Percentiles rank a stretch among this genome's conserved stretches.
Conservation (phyloP, 139 green algal genomes). For the Micractinium conductrix region DNA sequence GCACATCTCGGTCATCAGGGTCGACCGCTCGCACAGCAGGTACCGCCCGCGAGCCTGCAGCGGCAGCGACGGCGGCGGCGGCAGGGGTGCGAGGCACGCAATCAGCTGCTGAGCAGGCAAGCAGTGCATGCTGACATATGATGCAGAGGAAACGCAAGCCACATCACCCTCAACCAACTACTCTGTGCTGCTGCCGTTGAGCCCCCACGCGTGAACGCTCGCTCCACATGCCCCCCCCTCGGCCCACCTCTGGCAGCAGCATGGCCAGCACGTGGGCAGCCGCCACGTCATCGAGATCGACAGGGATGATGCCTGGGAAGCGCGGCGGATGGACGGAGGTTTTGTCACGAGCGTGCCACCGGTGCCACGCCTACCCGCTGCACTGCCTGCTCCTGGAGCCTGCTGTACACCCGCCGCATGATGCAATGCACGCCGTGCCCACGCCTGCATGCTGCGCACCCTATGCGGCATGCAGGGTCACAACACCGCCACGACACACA, state of each 20-base stretch:
- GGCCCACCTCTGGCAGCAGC: constrained; percentile 37
- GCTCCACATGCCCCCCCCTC: not conserved
- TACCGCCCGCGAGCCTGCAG: constrained; percentile 46
- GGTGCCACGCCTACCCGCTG: too few relatives aligned
- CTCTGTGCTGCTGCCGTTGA: too few relatives aligned
- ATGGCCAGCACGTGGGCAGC: constrained; percentile 60
- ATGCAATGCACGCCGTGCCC: too few relatives aligned
- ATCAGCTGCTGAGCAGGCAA: too few relatives aligned
- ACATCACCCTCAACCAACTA: not conserved
- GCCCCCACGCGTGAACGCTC: not conserved
- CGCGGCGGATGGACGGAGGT: not conserved
- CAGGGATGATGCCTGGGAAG: constrained; percentile 25
- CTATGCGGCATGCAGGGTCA: too few relatives aligned
- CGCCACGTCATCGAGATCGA: constrained; percentile 68
- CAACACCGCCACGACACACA: too few relatives aligned
- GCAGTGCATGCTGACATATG: too few relatives aligned
- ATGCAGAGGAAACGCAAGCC: not conserved
- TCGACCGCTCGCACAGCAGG: not conserved
- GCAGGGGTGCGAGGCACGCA: too few relatives aligned
- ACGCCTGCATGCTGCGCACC: too few relatives aligned
- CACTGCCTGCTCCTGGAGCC: too few relatives aligned
- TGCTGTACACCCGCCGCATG: too few relatives aligned
- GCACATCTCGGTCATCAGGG: not conserved
- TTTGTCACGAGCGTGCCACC: too few relatives aligned
- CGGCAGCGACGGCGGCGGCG: not conserved